Conservation (phyloP, 2,329 filamentous ascomycete genomes). For the Phialophora verrucosa region DNA sequence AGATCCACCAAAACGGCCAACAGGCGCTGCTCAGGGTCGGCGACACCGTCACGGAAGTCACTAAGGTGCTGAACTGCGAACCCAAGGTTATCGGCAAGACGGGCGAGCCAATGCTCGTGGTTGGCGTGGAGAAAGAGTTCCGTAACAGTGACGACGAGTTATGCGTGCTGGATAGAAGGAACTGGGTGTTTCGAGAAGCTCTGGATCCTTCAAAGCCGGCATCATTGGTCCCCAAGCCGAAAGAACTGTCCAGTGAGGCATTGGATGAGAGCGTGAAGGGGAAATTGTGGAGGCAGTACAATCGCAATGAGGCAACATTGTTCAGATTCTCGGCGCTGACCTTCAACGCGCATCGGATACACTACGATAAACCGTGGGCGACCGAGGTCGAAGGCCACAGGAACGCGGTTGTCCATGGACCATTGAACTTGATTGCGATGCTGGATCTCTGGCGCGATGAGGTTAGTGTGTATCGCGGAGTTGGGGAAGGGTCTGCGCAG, state of each 20-base stretch:
- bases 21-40: conserved; percentile 59
- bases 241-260: conserved; percentile 32
- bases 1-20: not conserved
- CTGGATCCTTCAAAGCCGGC: conserved; percentile 38
- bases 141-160: conserved; percentile 55
- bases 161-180: conserved; percentile 60
- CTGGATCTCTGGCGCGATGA: conserved; percentile 53
- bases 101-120: conserved; percentile 67
- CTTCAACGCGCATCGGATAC: conserved; percentile 54
- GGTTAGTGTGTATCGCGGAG: conserved; percentile 35
- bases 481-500: conserved; percentile 24
- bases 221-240: conserved; percentile 30
- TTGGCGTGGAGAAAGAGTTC: conserved; percentile 67
- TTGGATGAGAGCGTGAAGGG: conserved; percentile 36
- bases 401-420: conserved; percentile 53
- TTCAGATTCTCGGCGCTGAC: conserved; percentile 54
- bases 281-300: conserved; percentile 42
- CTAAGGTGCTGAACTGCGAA: conserved; percentile 59
- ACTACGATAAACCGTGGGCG: conserved; percentile 52
- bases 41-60: conserved; percentile 62
- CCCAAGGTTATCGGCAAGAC: conserved; percentile 61
- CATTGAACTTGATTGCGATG: conserved; percentile 52
- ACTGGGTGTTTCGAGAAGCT: conserved; percentile 54
- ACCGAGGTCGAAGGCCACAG: conserved; percentile 51
- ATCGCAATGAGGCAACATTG: conserved; percentile 49